These are phyloP conservation scores for Phytopythium kandeliae DNA, from an alignment of 352 stramenopile genomes.

Conservation along the genomic window DNA sequence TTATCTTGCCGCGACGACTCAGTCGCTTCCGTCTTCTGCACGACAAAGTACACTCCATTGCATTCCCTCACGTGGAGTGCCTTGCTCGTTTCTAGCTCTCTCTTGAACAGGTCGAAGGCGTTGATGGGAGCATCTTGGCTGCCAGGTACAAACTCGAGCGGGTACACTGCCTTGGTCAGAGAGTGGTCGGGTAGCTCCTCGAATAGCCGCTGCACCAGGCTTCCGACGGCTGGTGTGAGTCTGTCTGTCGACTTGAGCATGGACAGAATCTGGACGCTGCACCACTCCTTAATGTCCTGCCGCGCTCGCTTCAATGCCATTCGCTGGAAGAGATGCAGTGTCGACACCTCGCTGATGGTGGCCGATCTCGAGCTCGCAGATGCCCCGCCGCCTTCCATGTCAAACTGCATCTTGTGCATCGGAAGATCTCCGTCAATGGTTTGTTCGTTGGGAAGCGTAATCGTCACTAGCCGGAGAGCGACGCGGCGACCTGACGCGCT, in stretches of 20 bases:
- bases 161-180: conserved; percentile 62
- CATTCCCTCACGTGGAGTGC: conserved; percentile 46
- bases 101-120: conserved; percentile 55
- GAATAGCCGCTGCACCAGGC: conserved; percentile 71
- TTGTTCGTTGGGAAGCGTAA: conserved; percentile 75
- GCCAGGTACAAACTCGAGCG: conserved; percentile 59
- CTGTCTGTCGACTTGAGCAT: conserved; percentile 63
- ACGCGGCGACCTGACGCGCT: conserved; percentile 34
- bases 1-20: neutral
- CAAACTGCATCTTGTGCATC: conserved; percentile 39
- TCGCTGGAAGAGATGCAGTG: conserved; percentile 67
- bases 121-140: conserved; percentile 55
- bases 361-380: conserved; percentile 7
- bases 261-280: conserved; percentile 70
- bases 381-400: conserved; percentile 32
- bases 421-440: conserved; percentile 37
- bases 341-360: conserved; percentile 33
- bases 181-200: conserved; percentile 48
- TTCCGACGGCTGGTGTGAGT: conserved; percentile 59
- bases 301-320: conserved; percentile 61
- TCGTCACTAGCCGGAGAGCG: conserved; percentile 64
- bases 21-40: conserved; percentile 15
- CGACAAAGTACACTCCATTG: conserved; percentile 68
- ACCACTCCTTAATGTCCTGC: conserved; percentile 82
- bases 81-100: conserved; percentile 41